Evolutionary conservation across 441 rosid species (phyloP), one percentile per base, ranked within the genome.

Genomic region (Eruca vesicaria): DNA sequence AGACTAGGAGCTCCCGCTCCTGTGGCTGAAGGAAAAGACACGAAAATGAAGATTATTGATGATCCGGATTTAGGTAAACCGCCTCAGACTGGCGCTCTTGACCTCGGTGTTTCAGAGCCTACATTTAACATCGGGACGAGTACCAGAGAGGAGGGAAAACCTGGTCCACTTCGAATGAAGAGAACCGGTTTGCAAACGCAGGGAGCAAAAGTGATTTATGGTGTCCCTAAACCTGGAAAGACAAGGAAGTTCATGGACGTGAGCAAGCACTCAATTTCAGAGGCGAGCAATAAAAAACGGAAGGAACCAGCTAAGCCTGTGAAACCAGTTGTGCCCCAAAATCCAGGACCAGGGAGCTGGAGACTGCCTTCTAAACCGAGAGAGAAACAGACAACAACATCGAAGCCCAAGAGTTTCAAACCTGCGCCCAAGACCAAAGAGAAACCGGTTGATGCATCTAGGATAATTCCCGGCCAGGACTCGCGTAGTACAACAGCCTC

Each of bases 201-300:
- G 76, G 97, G 97, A 73, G 82, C 98, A 14, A 82, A 87, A 82
- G 92, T 86, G 69, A 65, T 88, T 72, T 86, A 90, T 72, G 99
- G 99, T 56, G 92, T 94, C 77, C 99, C 99, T 53, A 94, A 90
- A 81, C 99, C 98, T 77, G 98, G 99, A 74, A 96, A 94, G 86
- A 96, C 90, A 80, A 86, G 93, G 81, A 96, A 96, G 82, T 94
- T 94, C 78, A 96, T 96, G 98, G 99, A 96, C 21, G 99, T 96
- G 59, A 94, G 99, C 87, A 92, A 89, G 80, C 98, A 92, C 78
- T 92, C 88, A 67, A 86, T 86, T 69, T 87, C 85, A 35, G 92
- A 82, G 81, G 79, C 82, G 45, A 82, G 82, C 76, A 76, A 76
- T 56, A 83, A 80, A 82, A 79, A 86, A 76, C 58, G 86, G 50